Base-by-base conservation (phyloP, 108 stramenopile species). In the Licmophora abbreviata region DNA sequence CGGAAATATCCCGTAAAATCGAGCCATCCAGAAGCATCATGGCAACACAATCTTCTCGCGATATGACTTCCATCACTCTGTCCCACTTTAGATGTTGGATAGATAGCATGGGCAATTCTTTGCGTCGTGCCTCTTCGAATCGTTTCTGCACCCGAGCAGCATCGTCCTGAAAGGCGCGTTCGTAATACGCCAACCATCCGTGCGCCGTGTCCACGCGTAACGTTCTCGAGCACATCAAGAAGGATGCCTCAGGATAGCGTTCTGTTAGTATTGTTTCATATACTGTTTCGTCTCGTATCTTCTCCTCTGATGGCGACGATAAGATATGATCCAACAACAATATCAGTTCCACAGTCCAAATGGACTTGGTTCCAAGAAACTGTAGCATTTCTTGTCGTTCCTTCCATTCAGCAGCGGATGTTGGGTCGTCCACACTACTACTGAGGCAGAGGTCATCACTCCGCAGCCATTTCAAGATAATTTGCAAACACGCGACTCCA, bases 301-400 rank as follows among this genome's bases (percentile, higher is more conserved):
- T 30, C 25, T 56, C 42, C 4, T 44, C 34, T n/a, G n/a, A n/a
- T n/a, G n/a, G n/a, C n/a, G n/a, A n/a, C n/a, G n/a, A n/a, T 40
- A 77, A 34, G 37, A 69, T 36, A 28, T 30, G 20, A 20, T 82
- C 52, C 14, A 88, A 48, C 14, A 80, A 53, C 26, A 45, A 51
- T 2, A 88, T 67, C 49, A 88, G 63, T 57, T 88, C 87, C 27
- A 81, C 68, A 1, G 83, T 83, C 87, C 87, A 88, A 30, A 88
- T 76, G 38, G 82, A 84, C 54, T 85, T 29, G 36, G 83, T 68
- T 15, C 48, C 59, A 29, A 84, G 48, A 35, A 29, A 50, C 2
- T 57, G 44, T 1, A 68, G 32, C 37, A 87, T 60, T 45, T 53
- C 44, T 6, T 54, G 34, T 6, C 43, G 56, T 56, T 54, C 58